Percentiles rank a stretch among this genome's conserved stretches.
These are phyloP conservation scores for Globisporangium barbulae DNA, from an alignment of 352 stramenopile genomes.

Conservation along the genomic window DNA sequence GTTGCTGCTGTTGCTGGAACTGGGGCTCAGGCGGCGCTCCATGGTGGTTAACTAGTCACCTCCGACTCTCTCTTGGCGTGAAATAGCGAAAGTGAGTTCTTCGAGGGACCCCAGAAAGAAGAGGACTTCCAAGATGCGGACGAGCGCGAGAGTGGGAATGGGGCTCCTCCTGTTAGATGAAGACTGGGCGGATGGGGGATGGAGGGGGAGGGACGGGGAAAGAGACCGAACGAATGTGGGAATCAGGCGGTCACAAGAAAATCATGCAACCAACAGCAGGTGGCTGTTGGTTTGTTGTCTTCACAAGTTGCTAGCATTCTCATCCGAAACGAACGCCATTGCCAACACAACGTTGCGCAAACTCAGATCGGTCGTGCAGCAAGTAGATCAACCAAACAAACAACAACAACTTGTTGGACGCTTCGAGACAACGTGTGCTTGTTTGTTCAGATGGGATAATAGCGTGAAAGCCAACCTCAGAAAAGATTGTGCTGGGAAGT, in stretches of 20 bases:
- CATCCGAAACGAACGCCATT: neutral
- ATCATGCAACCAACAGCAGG: neutral
- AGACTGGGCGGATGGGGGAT: slow-evolving; percentile 12
- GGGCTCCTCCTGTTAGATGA: slow-evolving; percentile 16
- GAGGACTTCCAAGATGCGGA: neutral
- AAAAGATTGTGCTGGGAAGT: neutral
- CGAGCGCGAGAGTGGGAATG: slow-evolving; percentile 9
- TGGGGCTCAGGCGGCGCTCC: slow-evolving; percentile 3
- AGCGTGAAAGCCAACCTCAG: neutral
- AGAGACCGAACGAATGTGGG: slow-evolving; percentile 4
- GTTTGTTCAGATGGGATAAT: too few relatives aligned
- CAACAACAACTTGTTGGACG: neutral
- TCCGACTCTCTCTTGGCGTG: neutral
- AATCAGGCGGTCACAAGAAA: neutral
- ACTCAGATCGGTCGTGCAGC: neutral
- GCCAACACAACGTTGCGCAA: neutral
- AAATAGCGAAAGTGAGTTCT: slow-evolving; percentile 11
- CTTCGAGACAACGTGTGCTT: neutral
- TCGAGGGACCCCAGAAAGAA: neutral
- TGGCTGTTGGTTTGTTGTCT: neutral
- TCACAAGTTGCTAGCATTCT: neutral
- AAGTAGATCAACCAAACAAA: too few relatives aligned
- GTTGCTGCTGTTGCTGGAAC: neutral
- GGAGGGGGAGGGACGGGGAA: neutral
- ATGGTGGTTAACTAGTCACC: neutral